Conservation (phyloP, 345 rosid species). For the Gossypium mustelinum region DNA sequence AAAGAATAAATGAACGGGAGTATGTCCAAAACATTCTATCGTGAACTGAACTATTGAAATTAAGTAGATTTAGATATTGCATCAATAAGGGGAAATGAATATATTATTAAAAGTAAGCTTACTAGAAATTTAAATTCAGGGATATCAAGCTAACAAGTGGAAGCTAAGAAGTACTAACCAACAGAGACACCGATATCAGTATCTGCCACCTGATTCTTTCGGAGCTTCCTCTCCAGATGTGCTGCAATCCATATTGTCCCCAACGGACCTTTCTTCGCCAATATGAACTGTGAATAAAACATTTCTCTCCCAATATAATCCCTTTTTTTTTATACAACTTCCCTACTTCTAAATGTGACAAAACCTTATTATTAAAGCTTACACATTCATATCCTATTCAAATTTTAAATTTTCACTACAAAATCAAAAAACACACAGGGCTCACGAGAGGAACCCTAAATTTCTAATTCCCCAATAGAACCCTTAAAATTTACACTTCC, state of each 20-base stretch:
- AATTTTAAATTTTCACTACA: background rate
- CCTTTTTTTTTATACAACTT: slow-evolving; percentile 28
- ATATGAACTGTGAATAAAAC: slow-evolving; percentile 98
- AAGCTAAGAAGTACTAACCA: slow-evolving; percentile 46
- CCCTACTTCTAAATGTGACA: slow-evolving; percentile 7
- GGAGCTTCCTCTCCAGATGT: slow-evolving; percentile 98
- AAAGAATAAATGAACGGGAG: too few relatives aligned
- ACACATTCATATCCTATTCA: slow-evolving; percentile 13
- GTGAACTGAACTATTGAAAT: slow-evolving; percentile 4
- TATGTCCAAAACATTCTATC: background rate
- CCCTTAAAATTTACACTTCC: slow-evolving; percentile 11
- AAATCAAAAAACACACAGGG: slow-evolving; percentile 6
- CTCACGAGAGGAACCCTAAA: slow-evolving; percentile 17
- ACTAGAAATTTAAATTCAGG: background rate
- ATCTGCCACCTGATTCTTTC: slow-evolving; percentile 99
- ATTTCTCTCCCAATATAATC: slow-evolving; percentile 38
- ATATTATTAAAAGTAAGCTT: background rate
- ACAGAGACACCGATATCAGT: slow-evolving; percentile 97
- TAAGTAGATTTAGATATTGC: background rate
- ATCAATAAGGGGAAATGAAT: background rate
- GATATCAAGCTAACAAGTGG: background rate
- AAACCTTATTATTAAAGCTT: background rate
- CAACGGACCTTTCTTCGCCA: slow-evolving; percentile 99
- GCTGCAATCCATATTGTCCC: slow-evolving; percentile 99
- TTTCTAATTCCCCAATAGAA: background rate